A percentile compares a stretch with the other conserved stretches of the same genome.
These are phyloP conservation scores for Emmonsiellopsis sp. DNA, from an alignment of 2,329 filamentous ascomycete genomes.

Conservation along the genomic window DNA sequence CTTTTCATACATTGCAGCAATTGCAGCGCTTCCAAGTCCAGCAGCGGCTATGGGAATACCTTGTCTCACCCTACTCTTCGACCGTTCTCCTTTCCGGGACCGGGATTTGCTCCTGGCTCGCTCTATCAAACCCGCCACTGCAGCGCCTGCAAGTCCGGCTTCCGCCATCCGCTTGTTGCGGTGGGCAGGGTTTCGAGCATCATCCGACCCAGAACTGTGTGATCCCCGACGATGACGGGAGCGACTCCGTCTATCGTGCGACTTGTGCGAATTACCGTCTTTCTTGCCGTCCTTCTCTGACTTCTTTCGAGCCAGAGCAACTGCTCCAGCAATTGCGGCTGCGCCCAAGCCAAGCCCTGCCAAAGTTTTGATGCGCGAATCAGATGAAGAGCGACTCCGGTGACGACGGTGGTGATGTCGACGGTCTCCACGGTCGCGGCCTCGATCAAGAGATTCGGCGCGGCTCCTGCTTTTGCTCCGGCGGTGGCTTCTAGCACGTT, in stretches of 20 bases:
- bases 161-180: slow-evolving; percentile 51
- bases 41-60: slow-evolving; percentile 53
- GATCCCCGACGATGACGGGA: slow-evolving; percentile 33
- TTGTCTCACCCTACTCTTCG: slow-evolving; percentile 45
- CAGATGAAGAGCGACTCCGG: slow-evolving; percentile 34
- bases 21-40: slow-evolving; percentile 51
- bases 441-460: slow-evolving; percentile 32
- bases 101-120: slow-evolving; percentile 50
- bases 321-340: slow-evolving; percentile 51
- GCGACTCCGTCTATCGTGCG: slow-evolving; percentile 39
- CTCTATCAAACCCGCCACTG: slow-evolving; percentile 52
- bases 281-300: slow-evolving; percentile 40
- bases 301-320: slow-evolving; percentile 47
- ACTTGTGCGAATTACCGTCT: slow-evolving; percentile 21
- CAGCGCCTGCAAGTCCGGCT: slow-evolving; percentile 53
- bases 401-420: slow-evolving; percentile 22
- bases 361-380: slow-evolving; percentile 42
- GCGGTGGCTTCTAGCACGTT: slow-evolving; percentile 40
- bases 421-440: slow-evolving; percentile 23
- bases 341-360: slow-evolving; percentile 44
- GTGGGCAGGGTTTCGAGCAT: slow-evolving; percentile 34
- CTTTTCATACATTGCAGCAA: slow-evolving; percentile 54
- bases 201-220: slow-evolving; percentile 22
- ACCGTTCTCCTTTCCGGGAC: slow-evolving; percentile 40
- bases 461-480: slow-evolving; percentile 37